Evolutionary conservation across 345 rosid species (phyloP), one percentile per base, ranked within the genome.

Genomic region (Noccaea caerulescens): DNA sequence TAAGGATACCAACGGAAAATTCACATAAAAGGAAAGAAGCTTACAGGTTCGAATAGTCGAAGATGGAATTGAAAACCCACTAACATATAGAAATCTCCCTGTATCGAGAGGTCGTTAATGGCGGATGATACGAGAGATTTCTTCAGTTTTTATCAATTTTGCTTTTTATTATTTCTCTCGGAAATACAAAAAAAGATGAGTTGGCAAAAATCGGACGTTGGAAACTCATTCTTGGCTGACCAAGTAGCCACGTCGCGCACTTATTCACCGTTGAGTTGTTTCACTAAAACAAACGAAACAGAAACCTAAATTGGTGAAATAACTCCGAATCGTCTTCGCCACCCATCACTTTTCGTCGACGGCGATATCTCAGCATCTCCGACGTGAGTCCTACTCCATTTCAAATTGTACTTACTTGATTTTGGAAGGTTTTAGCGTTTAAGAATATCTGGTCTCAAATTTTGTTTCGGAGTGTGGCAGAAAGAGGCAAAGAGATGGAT

Each of bases 141-240:
- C 51, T 71, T 39, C 42, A 10, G 43, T 55, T 33, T 41, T 42
- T 34, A 18, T 16, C 45, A 10, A 10, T 39, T 50, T 71, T 50
- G 10, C 14, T 1, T 37, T 58, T 67, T 33, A 13, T 67, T 33
- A 13, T 34, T 52, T 61, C 44, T 53, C 16, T 52, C 1, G 27
- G 27, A 10, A 54, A 32, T 0, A 23, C 8, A 0, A 11, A 0
- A 23, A 44, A 57, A 58, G 66, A 49, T 10, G 49, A 42, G 56
- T 32, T 66, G 54, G 53, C 67, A 23, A 58, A 20, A 18, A 69
- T 75, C 79, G 75, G 74, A 69, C 78, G 78, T 14, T 18, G 46
- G 56, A 34, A 74, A 53, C 49, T 76, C 54, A 12, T 46, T 69
- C 47, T 49, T 69, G 79, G 66, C 18, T 55, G 11, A 47, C 23